Conservation (phyloP, 108 stramenopile genomes). For the Conticribra guillardii region DNA sequence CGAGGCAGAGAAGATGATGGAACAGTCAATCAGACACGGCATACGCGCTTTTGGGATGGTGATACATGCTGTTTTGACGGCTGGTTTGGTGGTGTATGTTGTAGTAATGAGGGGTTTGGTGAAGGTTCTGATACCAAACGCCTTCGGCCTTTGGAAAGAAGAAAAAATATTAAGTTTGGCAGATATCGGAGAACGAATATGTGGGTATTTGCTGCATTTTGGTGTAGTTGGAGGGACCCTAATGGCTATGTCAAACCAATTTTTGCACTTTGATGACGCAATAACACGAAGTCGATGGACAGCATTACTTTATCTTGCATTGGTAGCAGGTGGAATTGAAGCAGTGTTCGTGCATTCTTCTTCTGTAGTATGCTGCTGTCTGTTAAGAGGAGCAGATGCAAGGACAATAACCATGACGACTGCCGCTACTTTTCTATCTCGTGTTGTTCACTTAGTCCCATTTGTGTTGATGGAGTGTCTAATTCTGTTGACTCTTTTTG, state of each 20-base stretch:
- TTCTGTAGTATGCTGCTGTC: constrained; percentile 8
- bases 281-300: constrained; percentile 5
- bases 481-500: constrained; percentile 16
- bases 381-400: constrained; percentile 1
- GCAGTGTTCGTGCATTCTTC: constrained; percentile 5
- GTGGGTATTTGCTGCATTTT: constrained; percentile 14
- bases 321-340: constrained; percentile 18
- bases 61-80: constrained; percentile 23
- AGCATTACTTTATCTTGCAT: constrained; percentile 13
- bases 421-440: not conserved
- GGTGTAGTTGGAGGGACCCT: constrained; percentile 8
- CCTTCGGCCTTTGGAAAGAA: constrained; percentile 13
- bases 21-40: constrained; percentile 27
- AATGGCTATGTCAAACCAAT: not conserved
- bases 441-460: constrained; percentile 18
- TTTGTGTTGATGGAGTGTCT: constrained; percentile 34
- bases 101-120: constrained; percentile 16
- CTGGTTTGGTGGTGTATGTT: constrained; percentile 23
- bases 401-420: not conserved
- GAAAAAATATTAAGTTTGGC: constrained; percentile 4
- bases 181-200: not conserved
- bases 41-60: constrained; percentile 18
- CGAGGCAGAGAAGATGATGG: constrained; percentile 21
- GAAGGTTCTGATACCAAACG: constrained; percentile 8
- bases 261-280: constrained; percentile 2